These are phyloP conservation scores for Hansenula lynferdii DNA, from an alignment of 1,139 yeast species.

Conservation along the genomic window DNA sequence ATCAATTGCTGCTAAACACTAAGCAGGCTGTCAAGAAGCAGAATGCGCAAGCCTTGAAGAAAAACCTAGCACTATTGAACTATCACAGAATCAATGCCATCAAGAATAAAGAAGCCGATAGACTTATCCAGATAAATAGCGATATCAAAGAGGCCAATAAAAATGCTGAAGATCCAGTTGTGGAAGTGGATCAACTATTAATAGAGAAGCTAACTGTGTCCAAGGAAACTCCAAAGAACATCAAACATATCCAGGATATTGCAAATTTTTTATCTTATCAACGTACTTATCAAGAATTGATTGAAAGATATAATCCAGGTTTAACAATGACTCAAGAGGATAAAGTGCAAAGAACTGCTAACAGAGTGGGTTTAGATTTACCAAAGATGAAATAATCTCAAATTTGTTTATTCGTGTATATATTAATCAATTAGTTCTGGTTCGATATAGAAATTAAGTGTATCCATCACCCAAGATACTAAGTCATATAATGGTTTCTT, in stretches of 20 bases:
- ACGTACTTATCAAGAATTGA: slow-evolving; percentile 68
- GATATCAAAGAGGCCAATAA: slow-evolving; percentile 28
- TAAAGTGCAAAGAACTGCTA: slow-evolving; percentile 73
- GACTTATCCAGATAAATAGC: slow-evolving; percentile 27
- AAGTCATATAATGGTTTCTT: too few species aligned
- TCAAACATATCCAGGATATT: slow-evolving; percentile 26
- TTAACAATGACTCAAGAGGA: slow-evolving; percentile 73
- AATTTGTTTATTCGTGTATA: background rate
- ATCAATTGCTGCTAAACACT: slow-evolving; percentile 43
- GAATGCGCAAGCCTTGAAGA: slow-evolving; percentile 41
- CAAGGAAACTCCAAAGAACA: slow-evolving; percentile 11
- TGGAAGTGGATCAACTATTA: slow-evolving; percentile 11
- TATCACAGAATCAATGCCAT: slow-evolving; percentile 50
- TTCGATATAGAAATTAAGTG: too few species aligned
- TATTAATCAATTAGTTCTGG: too few species aligned
- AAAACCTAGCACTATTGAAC: slow-evolving; percentile 45
- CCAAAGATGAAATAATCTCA: slow-evolving; percentile 27
- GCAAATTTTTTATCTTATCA: slow-evolving; percentile 64
- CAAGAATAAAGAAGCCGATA: slow-evolving; percentile 15
- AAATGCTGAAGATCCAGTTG: slow-evolving; percentile 21
- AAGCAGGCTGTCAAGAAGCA: slow-evolving; percentile 40
- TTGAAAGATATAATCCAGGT: slow-evolving; percentile 87
- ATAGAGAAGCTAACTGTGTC: slow-evolving; percentile 11
- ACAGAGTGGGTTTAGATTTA: slow-evolving; percentile 73
- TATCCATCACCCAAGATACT: too few species aligned